These are phyloP conservation scores for Sambucus nigra DNA, from an alignment of 129 eudicot genomes.

Conservation along the genomic window DNA sequence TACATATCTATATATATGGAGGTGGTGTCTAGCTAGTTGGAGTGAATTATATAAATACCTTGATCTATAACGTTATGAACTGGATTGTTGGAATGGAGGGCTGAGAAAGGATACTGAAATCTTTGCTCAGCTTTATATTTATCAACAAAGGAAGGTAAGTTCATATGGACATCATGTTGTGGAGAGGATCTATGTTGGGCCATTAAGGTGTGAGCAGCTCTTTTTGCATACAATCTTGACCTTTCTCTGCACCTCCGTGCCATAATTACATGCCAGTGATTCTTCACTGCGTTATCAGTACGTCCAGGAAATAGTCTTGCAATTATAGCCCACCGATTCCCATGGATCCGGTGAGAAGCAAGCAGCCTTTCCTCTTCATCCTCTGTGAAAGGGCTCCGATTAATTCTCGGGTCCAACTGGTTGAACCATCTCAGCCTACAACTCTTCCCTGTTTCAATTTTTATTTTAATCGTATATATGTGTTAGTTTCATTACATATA, in stretches of 20 bases:
- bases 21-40: neutral
- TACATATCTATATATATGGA: neutral
- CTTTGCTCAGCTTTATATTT: slow-evolving; percentile 10
- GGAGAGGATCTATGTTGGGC: neutral
- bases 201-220: slow-evolving; percentile 10
- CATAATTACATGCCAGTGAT: slow-evolving; percentile 98
- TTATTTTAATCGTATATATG: neutral
- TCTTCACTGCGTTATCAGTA: slow-evolving; percentile 94
- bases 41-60: slow-evolving; percentile 11
- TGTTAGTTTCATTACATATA: neutral
- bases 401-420: slow-evolving; percentile 80
- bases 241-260: slow-evolving; percentile 59
- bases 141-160: slow-evolving; percentile 7
- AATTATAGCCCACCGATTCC: slow-evolving; percentile 81
- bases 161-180: neutral
- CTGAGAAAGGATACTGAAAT: slow-evolving; percentile 21
- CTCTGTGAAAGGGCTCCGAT: slow-evolving; percentile 70
- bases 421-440: slow-evolving; percentile 91
- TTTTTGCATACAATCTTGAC: slow-evolving; percentile 34
- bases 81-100: slow-evolving; percentile 11
- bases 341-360: slow-evolving; percentile 61
- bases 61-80: slow-evolving; percentile 12
- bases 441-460: slow-evolving; percentile 55
- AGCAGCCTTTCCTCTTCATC: slow-evolving; percentile 79
- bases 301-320: slow-evolving; percentile 77